phyloP scores from a whole-genome alignment of 2,329 filamentous ascomycete species.

The Fusarium poae region DNA sequence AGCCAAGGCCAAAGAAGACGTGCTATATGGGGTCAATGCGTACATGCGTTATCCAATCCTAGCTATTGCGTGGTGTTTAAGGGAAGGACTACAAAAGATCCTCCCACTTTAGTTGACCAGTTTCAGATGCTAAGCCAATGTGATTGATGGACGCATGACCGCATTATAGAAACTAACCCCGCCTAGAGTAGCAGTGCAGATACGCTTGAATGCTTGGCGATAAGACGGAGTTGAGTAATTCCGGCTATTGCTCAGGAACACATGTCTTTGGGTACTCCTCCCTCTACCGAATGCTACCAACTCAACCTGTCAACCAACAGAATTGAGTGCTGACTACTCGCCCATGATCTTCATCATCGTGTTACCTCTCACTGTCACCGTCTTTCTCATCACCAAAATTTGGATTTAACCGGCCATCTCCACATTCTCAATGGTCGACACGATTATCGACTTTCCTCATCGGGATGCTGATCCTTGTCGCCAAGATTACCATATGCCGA shows the following conservation, averaged over 20 bases:
- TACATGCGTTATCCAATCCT: constrained; percentile 29
- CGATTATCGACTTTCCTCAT: constrained; percentile 32
- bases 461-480: constrained; percentile 23
- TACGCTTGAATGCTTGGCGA: constrained; percentile 24
- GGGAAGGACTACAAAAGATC: constrained; percentile 24
- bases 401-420: constrained; percentile 8
- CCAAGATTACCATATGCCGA: constrained; percentile 26
- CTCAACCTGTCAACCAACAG: neutral
- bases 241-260: neutral
- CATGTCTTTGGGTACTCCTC: neutral
- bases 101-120: constrained; percentile 4
- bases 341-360: neutral
- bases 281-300: neutral
- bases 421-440: constrained; percentile 19
- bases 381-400: neutral
- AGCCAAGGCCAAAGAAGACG: neutral
- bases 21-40: neutral
- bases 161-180: constrained; percentile 20
- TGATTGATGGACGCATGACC: constrained; percentile 31
- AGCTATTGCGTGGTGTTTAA: constrained; percentile 22
- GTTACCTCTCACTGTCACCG: neutral
- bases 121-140: constrained; percentile 24
- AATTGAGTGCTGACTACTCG: neutral
- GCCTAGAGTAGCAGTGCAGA: constrained; percentile 21
- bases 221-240: constrained; percentile 10